Conservation (phyloP, 805 yeast genomes). For the Blastobotrys terrestris region DNA sequence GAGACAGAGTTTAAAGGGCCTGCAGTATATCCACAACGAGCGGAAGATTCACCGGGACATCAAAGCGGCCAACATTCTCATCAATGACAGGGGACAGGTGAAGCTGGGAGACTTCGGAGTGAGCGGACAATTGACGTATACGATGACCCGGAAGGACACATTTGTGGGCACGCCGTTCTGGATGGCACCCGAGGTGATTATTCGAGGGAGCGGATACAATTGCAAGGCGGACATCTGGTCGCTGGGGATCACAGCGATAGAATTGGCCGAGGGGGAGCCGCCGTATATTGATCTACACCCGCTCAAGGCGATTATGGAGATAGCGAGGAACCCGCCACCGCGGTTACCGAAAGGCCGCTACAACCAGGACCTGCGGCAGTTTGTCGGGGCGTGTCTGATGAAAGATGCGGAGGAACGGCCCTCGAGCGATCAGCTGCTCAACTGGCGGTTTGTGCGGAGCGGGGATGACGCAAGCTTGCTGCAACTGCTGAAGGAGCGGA, state of each 20-base stretch:
- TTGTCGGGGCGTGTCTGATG: slow-evolving; percentile 58
- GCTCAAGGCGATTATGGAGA: slow-evolving; percentile 64
- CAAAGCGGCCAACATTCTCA: slow-evolving; percentile 80
- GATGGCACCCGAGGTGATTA: slow-evolving; percentile 99
- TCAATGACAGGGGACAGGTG: slow-evolving; percentile 62
- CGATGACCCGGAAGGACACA: slow-evolving; percentile 52
- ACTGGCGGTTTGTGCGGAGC: slow-evolving; percentile 37
- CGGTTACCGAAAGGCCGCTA: slow-evolving; percentile 5
- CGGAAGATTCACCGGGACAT: slow-evolving; percentile 83
- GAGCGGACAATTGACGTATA: slow-evolving; percentile 66
- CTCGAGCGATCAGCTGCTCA: slow-evolving; percentile 48
- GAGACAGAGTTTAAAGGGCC: slow-evolving; percentile 59
- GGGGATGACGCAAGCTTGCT: background rate
- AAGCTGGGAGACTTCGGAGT: slow-evolving; percentile 94
- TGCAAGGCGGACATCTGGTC: slow-evolving; percentile 96
- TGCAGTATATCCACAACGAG: slow-evolving; percentile 69
- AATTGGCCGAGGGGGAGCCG: slow-evolving; percentile 73
- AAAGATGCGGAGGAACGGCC: slow-evolving; percentile 67
- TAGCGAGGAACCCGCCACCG: slow-evolving; percentile 66
- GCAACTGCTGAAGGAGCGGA: background rate
- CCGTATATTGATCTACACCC: slow-evolving; percentile 74
- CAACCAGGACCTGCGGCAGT: slow-evolving; percentile 36
- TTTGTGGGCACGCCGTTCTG: slow-evolving; percentile 95
- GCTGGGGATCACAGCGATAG: slow-evolving; percentile 85
- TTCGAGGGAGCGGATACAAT: slow-evolving; percentile 56